Conservation (phyloP, 257 asterid species). For the Linaria vulgaris region DNA sequence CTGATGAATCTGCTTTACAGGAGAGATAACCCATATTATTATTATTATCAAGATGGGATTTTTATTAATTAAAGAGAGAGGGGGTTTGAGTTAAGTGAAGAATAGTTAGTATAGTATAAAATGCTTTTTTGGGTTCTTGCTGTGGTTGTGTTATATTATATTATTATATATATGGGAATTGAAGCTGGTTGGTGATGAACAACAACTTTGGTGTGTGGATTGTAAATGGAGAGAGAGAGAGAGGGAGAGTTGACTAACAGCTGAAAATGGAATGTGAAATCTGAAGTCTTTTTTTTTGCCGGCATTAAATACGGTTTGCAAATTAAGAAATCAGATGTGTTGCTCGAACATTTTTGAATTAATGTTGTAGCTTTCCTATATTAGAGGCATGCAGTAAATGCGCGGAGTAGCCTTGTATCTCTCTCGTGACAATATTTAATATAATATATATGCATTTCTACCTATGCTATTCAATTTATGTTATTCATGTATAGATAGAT, state of each 20-base stretch:
- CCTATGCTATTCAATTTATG: no score
- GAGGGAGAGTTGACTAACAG: conserved; percentile 28
- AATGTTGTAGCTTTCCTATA: conserved; percentile 13
- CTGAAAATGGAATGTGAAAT: background rate
- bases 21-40: conserved; percentile 89
- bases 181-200: conserved; percentile 24
- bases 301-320: background rate
- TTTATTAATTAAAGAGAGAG: background rate
- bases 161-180: background rate
- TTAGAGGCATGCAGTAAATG: no score
- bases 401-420: no score
- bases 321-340: background rate
- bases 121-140: background rate
- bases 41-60: background rate
- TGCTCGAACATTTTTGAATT: background rate
- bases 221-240: conserved; percentile 12
- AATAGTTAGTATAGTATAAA: conserved; percentile 12
- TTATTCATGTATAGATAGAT: no score
- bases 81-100: background rate
- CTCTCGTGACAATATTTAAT: no score
- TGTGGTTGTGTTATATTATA: no score
- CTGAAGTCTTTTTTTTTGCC: background rate
- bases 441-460: no score
- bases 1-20: conserved; percentile 74
- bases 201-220: conserved; percentile 18